Base-by-base conservation (phyloP, 1,284 basidiomycete genomes). In the Boletellus deceptivus region DNA sequence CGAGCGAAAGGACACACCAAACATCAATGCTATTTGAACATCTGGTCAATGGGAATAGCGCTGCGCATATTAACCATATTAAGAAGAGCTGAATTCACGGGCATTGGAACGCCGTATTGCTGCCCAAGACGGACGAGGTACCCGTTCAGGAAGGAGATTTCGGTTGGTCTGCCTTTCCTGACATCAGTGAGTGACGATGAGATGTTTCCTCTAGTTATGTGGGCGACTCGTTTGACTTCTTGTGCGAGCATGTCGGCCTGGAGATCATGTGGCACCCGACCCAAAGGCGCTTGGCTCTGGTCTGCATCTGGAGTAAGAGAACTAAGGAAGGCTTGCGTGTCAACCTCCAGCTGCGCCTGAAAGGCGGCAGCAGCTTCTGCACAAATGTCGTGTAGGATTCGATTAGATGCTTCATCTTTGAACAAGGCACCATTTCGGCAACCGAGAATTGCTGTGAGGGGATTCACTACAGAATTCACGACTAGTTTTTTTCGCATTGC, bases 131-230 rank as follows among this genome's bases (percentile, higher is more conserved):
- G 72, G 22, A 84, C 64, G 43, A 99, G 69, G 67, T 95, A 92
- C 7, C 96, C 95, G 59, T 93, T 96, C 65, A 98, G 79, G 62
- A 78, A 93, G 22, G 89, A 82, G 35, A 95, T 79, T 71, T 95
- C 92, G 0, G 91, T 93, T 22, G 63, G 52, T 49, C 71, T 73
- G 33, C 83, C 83, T 43, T 70, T 68, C 54, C 76, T 75, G 34
- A 93, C 68, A 60, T 94, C 91, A 16, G 72, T 65, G 16, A 91
- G 73, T 84, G 91, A 94, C n/a, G 85, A 89, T 9, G 89, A 91
- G 40, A 81, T 78, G 62, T 93, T 91, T 13, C 71, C 68, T 40
- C 68, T 72, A 4, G 90, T 93, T 33, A 70, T 53, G 5, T 73
- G 55, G 10, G 83, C 76, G 20, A 91, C 76, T 7, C 78, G 76